Evolutionary conservation across 2,329 filamentous ascomycete genomes (phyloP).

Genomic region (Verticillium nubilum): DNA sequence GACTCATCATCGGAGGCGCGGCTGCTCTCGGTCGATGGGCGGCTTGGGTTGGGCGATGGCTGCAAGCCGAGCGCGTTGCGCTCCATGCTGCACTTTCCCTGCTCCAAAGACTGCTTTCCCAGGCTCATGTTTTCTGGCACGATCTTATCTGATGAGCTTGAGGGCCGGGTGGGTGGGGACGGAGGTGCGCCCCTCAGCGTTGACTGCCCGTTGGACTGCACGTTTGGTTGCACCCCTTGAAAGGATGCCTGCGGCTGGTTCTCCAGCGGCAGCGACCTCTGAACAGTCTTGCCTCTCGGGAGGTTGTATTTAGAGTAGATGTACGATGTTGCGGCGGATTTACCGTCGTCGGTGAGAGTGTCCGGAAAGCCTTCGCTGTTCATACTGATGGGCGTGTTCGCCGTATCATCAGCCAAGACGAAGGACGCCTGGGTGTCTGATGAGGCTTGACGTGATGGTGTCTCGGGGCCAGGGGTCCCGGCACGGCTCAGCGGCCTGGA

Average conservation of each 20-base stretch:
- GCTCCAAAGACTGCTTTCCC: constrained; percentile 42
- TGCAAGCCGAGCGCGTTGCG: constrained; percentile 29
- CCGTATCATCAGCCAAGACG: constrained; percentile 57
- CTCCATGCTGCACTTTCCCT: constrained; percentile 45
- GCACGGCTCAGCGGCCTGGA: constrained; percentile 81
- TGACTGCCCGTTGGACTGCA: constrained; percentile 35
- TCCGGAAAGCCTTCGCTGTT: constrained; percentile 64
- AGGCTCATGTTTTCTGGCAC: constrained; percentile 31
- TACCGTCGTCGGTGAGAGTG: constrained; percentile 35
- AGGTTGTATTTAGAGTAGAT: constrained; percentile 81
- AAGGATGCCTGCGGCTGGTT: constrained; percentile 46
- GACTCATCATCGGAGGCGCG: constrained; percentile 43
- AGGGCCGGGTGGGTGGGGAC: constrained; percentile 55
- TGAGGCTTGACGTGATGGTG: constrained; percentile 56
- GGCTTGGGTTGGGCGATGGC: constrained; percentile 37
- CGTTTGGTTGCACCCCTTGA: constrained; percentile 55
- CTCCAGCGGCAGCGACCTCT: constrained; percentile 61
- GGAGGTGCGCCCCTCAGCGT: constrained; percentile 45
- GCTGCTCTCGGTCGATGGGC: constrained; percentile 37
- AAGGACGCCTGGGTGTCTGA: constrained; percentile 64
- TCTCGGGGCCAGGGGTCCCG: constrained; percentile 53
- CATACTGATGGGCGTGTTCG: constrained; percentile 67
- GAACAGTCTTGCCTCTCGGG: constrained; percentile 74
- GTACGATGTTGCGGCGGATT: constrained; percentile 62
- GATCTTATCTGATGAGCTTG: constrained; percentile 44